Conservation (phyloP, 306 rosid species). For the Astragalus membranaceus region DNA sequence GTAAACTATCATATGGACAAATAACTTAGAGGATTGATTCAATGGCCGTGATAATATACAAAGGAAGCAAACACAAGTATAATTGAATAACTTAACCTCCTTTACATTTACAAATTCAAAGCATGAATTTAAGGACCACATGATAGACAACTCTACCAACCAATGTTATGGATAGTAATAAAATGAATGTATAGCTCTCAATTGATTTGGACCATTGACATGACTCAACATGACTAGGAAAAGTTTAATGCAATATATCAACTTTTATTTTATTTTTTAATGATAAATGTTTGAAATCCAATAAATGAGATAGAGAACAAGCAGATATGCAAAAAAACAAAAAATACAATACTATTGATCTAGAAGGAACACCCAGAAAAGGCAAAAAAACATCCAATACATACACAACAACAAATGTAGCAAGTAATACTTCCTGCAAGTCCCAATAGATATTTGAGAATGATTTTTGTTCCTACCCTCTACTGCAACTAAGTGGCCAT, state of each 20-base stretch:
- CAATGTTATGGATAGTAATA: neutral
- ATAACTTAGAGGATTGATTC: neutral
- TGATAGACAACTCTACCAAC: neutral
- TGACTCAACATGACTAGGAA: neutral
- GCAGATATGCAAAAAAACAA: neutral
- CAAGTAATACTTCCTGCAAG: neutral
- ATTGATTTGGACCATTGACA: neutral
- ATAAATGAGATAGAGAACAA: neutral
- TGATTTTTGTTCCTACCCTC: neutral
- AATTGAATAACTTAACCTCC: neutral
- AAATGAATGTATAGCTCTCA: neutral
- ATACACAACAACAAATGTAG: neutral
- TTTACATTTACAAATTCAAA: neutral
- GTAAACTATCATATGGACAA: neutral
- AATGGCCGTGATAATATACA: neutral
- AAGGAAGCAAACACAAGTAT: neutral
- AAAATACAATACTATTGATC: neutral
- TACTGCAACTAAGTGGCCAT: conserved; percentile 2
- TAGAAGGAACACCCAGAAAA: neutral
- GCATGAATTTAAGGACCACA: neutral
- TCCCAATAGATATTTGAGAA: neutral
- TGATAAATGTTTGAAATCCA: neutral
- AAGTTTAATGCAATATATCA: neutral
- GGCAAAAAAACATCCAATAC: neutral
- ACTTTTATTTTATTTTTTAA: neutral